Evolutionary conservation across 1,139 yeast species (phyloP), one percentile per base, ranked within the genome.

Genomic region (Suhomyces kunorum): DNA sequence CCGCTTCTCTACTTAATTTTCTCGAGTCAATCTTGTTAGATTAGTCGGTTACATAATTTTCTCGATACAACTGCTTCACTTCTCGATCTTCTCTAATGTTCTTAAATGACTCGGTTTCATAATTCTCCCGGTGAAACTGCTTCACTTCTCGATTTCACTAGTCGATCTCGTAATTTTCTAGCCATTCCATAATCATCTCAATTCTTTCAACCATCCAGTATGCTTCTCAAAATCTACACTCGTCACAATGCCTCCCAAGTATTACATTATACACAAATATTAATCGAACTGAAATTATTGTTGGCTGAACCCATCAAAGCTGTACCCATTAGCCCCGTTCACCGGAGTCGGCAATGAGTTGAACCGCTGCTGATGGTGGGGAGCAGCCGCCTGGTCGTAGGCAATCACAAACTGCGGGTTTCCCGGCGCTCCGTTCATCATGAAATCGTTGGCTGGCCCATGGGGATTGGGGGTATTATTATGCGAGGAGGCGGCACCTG

Each of bases 331-430:
- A 19, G 37, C 41, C 26, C 47, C 47, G 34, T 48, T 46, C 15
- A 55, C 53, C 5, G 65, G 63, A 8, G 57, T 59, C 8, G 68
- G 68, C 41, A 62, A 59, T 25, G 63, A 54, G 43, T 58, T 59
- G 41, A 55, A 64, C 33, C 67, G 53, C 36, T 57, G 63, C 33
- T 58, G 64, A 26, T 58, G 64, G 26, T 40, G 45, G 18, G 39
- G 46, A 19, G 31, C 34, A 17, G 30, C 28, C 8, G 44, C 25
- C 15, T 47, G 54, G 28, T 51, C 56, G 33, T 51, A 51, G 29
- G 48, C 48, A 38, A 46, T 44, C 16, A 44, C 44, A 38, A 36
- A 47, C 36, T 43, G 55, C 8, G 49, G 45, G 31, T 41, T 36
- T 34, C 39, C 32, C 8, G 36, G 28, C 13, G 28, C 36, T 5